Base-by-base conservation (phyloP, 2,329 filamentous ascomycete genomes). In the Rhytidhysteron rufulum region DNA sequence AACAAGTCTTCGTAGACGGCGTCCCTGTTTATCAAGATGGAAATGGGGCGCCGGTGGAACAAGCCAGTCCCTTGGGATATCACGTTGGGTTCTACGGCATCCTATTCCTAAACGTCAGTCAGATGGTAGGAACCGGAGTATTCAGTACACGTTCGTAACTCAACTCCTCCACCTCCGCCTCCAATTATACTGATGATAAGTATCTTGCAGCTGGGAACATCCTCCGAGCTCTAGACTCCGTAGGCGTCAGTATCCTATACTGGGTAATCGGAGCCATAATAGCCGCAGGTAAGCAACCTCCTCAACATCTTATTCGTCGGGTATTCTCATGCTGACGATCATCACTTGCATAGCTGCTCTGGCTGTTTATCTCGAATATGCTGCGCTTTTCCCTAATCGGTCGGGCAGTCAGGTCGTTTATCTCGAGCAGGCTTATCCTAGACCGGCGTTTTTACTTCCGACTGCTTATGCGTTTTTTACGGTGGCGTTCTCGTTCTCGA, bases 101-200 rank as follows among this genome's bases (percentile, higher is more conserved):
- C 16, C 33, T 61, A 4, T 60, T 59, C 19, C 42, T 60, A 34
- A 61, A 61, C 31, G 48, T 60, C n/a, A 51, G 48, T 13, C 54
- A 61, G 37, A 61, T 61, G 58, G 45, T 61, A 2, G 58, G 57
- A 22, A 60, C 58, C 4, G 57, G 57, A 35, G 51, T 59, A 2
- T 59, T 60, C 24, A 56, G 51, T 32, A 57, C 54, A 36, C 51
- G 54, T 57, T 37, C 50, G 54, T 52, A 34, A 16, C 11, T 7
- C n/a, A 8, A 16, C n/a, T 30, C 10, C 25, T 30, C n/a, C n/a
- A n/a, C 10, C 31, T 16, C n/a, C 10, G 10, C 19, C 13, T 13
- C 27, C 5, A 29, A 22, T 19, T 16, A 24, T 22, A 13, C 15
- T 10, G 21, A 31, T 35, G 24, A 39, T 53, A 27, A 51, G n/a